phyloP scores from a whole-genome alignment of 331 rosid species.

The Spiraea crenata region DNA sequence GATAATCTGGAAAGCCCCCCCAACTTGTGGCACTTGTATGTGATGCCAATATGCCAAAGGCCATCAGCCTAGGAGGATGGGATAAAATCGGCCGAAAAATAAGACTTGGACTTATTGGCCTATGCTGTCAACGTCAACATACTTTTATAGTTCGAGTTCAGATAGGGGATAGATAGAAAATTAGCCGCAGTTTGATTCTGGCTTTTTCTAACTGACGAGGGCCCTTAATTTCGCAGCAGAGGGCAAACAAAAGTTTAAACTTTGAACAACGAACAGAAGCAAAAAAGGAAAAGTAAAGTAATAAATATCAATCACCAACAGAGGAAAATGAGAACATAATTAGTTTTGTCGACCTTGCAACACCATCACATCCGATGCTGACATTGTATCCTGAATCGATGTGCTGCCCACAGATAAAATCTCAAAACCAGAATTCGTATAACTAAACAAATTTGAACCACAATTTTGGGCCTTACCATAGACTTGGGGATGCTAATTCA shows the following conservation, averaged over 20 bases:
- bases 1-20: neutral
- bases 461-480: neutral
- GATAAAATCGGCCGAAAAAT: slow-evolving; percentile 24
- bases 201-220: neutral
- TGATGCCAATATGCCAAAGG: neutral
- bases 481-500: neutral
- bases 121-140: neutral
- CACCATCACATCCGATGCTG: slow-evolving; percentile 17
- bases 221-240: neutral
- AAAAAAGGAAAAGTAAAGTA: neutral
- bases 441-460: neutral
- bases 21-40: neutral
- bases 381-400: neutral
- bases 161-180: too few species aligned
- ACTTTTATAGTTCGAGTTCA: too few species aligned
- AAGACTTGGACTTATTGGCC: neutral
- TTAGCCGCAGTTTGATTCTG: too few species aligned
- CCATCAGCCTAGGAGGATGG: neutral
- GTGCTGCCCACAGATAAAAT: neutral
- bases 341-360: neutral
- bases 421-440: neutral
- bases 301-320: neutral
- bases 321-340: slow-evolving; percentile 1
- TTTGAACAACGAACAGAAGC: neutral
- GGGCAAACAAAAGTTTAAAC: neutral